A percentile compares a stretch with the other conserved stretches of the same genome.
Conservation (phyloP, 371 early-diverging fungal genomes). For the Spraguea lophii region DNA sequence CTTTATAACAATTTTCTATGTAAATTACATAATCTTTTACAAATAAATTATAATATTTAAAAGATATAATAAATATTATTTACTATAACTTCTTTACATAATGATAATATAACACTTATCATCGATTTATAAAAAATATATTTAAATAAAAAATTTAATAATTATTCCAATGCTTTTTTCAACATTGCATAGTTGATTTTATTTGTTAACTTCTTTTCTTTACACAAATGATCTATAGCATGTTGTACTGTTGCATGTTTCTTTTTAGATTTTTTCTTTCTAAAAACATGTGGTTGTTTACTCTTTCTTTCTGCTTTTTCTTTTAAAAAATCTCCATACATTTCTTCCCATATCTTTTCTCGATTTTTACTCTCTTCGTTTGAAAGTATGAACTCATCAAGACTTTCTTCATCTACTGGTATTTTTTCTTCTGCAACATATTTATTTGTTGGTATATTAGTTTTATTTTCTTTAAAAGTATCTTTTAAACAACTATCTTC, state of each 20-base stretch:
- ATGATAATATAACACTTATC: too few relatives aligned
- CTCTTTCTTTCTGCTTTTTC: slow-evolving; percentile 22
- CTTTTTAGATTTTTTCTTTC: slow-evolving; percentile 22
- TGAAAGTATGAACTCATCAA: slow-evolving; percentile 29
- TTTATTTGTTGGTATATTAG: neutral
- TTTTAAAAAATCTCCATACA: slow-evolving; percentile 43
- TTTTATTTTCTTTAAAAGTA: neutral
- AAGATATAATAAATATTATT: too few relatives aligned
- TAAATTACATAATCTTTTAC: too few relatives aligned
- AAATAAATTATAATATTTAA: too few relatives aligned
- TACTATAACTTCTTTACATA: too few relatives aligned
- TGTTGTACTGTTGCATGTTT: slow-evolving; percentile 33
- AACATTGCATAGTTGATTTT: slow-evolving; percentile 44
- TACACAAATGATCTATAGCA: slow-evolving; percentile 29
- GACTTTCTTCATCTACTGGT: neutral
- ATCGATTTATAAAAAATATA: neutral
- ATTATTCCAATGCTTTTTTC: slow-evolving; percentile 38
- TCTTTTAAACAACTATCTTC: too few relatives aligned
- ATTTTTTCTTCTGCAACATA: neutral
- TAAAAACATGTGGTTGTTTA: slow-evolving; percentile 7
- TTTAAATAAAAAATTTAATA: neutral
- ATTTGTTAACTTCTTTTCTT: slow-evolving; percentile 36
- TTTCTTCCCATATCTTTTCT: slow-evolving; percentile 39
- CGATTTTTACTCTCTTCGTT: slow-evolving; percentile 34
- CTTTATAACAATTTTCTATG: too few relatives aligned